Evolutionary conservation across 1,284 basidiomycete genomes (phyloP).

Genomic region (Retiboletus flavoniger): DNA sequence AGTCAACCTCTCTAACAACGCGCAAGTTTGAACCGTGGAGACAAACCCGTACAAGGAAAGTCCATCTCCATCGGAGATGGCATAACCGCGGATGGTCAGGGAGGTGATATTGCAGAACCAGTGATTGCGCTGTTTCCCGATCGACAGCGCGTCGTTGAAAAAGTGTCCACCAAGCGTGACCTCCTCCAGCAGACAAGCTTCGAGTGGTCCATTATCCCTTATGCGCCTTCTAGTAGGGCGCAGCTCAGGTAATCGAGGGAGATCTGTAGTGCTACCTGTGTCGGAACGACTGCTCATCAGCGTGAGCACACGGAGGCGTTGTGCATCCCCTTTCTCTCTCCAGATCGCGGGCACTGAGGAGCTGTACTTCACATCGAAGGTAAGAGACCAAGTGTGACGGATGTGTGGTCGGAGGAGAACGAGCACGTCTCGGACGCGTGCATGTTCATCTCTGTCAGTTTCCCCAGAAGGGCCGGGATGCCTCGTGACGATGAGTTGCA

Average conservation of each 20-base stretch:
- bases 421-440: neutral
- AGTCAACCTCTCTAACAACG: neutral
- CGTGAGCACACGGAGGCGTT: neutral
- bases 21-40: constrained; percentile 3
- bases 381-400: constrained; percentile 6
- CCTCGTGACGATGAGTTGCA: constrained; percentile 8
- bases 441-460: neutral
- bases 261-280: neutral
- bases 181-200: neutral
- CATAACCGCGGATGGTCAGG: neutral
- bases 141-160: neutral
- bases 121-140: neutral
- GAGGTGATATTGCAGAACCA: constrained; percentile 9
- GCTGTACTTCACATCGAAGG: constrained; percentile 2
- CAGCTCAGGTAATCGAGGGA: neutral
- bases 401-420: constrained; percentile 4
- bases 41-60: constrained; percentile 8
- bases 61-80: neutral
- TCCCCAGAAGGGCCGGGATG: neutral
- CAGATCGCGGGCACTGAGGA: constrained; percentile 8
- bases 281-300: neutral
- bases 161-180: neutral
- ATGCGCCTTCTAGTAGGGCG: neutral
- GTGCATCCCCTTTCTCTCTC: constrained; percentile 5
- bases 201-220: neutral